Evolutionary conservation across 192 early-diverging fungal genomes (phyloP), one percentile per base, ranked within the genome.

Genomic region (Rhizophagus clarus): DNA sequence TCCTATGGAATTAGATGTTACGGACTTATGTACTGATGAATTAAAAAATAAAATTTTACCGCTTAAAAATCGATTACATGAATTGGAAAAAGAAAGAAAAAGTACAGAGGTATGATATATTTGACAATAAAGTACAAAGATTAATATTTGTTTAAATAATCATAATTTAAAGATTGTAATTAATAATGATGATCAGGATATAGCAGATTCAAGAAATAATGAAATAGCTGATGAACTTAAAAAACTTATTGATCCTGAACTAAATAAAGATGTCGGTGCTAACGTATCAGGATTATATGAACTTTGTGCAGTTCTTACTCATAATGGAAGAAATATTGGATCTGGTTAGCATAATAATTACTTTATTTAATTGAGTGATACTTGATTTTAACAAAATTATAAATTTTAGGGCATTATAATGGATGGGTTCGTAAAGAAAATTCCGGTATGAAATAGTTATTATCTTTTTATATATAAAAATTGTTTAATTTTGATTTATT

Each of bases 231-330:
- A 75, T 0, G 85, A 83, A 56, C 49, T 86, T 6, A 80, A 84
- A 73, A 84, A 87, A 45, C 88, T 89, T 24, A 75, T 97, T 22
- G 90, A 94, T 77, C 85, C 90, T 32, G 92, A 90, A 34, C 83
- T 99, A 42, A 87, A 87, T 28, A 86, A 91, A 37, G 97, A 98
- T 85, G 84, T 88, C 15, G 97, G 97, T 0, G 90, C 90, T 72
- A 98, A 97, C 74, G 91, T 93, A 4, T 93, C 92, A 56, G 98
- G 97, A 22, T 85, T 94, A 70, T 99, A 99, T 82, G 98, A 99
- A 66, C 83, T 99, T 5, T 88, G 94, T 61, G 96, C 96, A 62
- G 95, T 99, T 1, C 87, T 99, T 56, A 99, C 98, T 17, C 98
- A 99, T 82, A 89, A 93, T 61, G 98, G 98, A n/a, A 91, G 97